Base-by-base conservation (phyloP, 2,329 filamentous ascomycete species). In the Daldinia sp. region DNA sequence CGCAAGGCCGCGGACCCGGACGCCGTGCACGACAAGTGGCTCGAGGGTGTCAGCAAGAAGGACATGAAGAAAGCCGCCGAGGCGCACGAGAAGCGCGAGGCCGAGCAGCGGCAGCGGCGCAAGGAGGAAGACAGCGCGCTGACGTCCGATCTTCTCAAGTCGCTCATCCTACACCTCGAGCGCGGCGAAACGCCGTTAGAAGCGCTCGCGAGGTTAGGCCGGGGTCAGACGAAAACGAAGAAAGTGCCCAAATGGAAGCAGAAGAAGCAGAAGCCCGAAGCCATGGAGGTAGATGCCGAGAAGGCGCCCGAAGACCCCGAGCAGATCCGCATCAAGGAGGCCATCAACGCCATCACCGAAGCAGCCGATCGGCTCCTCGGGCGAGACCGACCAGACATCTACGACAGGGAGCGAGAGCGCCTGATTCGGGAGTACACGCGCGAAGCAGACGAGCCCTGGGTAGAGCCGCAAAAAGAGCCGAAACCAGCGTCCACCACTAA, bases 11-110 rank as follows among this genome's bases (percentile, higher is more conserved):
- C 83, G 7, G 96, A 99, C 75, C 93, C 93, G 0, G 94, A 98
- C 74, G 93, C 94, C 0, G 88, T 92, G 26, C 94, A 99, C 79
- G 96, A 99, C 81, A 88, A 87, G 35, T 99, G 96, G 96, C 82
- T 99, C 20, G 92, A 97, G 50, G 96, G 96, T 0, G 83, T 98
- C 20, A 96, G 92, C 73, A 98, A 97, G 79, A 97, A 95, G 79
- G 94, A 98, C 65, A 97, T 98, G 86, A 92, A 90, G 77, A 90
- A 89, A 70, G 96, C 96, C 0, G 93, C 90, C 44, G 93, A 92
- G 70, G 96, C 96, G 3, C 92, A 96, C 63, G 92, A 97, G 75
- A 93, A 91, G 81, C 87, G 94, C 33, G 93, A 97, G 69, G 88
- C 89, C 1, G 94, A 97, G 76, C 86, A 89, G 59, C 88, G 92